phyloP scores from a whole-genome alignment of 768 basidiomycete genomes.

The Lentinula aciculospora region DNA sequence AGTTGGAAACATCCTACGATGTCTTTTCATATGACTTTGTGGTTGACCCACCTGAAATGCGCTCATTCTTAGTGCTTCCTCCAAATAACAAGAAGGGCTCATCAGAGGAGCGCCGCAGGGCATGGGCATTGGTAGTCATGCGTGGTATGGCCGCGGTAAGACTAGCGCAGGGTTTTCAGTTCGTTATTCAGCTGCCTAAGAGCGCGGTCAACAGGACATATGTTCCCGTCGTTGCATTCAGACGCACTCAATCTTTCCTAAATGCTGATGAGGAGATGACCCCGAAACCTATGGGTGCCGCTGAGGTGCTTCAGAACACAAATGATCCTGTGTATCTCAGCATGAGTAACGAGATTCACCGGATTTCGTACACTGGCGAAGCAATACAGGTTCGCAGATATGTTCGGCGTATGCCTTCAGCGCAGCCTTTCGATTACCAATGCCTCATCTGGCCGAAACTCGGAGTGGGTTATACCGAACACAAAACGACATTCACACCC shows the following conservation, averaged over 20 bases:
- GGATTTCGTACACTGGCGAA: conserved; percentile 88
- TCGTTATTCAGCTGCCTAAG: conserved; percentile 55
- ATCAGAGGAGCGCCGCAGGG: conserved; percentile 51
- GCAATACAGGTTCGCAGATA: conserved; percentile 85
- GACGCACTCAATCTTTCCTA: conserved; percentile 53
- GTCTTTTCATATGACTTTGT: conserved; percentile 87
- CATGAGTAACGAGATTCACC: conserved; percentile 94
- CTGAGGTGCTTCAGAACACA: conserved; percentile 52
- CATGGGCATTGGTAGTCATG: conserved; percentile 80
- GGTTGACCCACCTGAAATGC: conserved; percentile 77
- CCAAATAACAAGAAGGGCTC: conserved; percentile 39
- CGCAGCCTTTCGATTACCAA: conserved; percentile 67
- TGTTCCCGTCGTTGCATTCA: conserved; percentile 25
- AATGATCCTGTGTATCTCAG: conserved; percentile 81
- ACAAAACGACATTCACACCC: conserved; percentile 66
- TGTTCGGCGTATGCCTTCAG: conserved; percentile 63
- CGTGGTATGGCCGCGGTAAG: conserved; percentile 91
- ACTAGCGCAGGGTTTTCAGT: conserved; percentile 92
- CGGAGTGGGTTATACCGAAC: conserved; percentile 81
- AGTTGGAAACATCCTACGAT: conserved; percentile 73
- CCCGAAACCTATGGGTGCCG: conserved; percentile 56
- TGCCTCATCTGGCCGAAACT: conserved; percentile 94
- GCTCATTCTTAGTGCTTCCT: conserved; percentile 79
- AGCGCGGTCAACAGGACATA: conserved; percentile 17
- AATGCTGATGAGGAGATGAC: conserved; percentile 45